Base-by-base conservation (phyloP, 805 yeast species). In the Jamesozyma jinghongensis region DNA sequence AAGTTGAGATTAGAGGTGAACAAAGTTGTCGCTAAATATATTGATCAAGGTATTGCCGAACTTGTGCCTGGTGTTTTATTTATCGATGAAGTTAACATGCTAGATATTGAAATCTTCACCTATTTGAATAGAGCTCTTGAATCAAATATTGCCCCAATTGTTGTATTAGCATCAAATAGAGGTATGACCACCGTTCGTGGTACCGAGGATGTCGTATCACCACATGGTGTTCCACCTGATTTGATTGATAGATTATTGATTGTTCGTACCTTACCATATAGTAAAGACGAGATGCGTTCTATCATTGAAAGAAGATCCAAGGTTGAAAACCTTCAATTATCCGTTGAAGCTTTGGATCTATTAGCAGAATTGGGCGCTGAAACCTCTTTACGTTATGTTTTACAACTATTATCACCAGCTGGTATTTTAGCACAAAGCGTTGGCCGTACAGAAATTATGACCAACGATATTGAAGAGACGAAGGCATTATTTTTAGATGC, bases 41-140 rank as follows among this genome's bases (percentile, higher is more conserved):
- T 90, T 44, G 96, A 90, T 63, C 97, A 92, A 68, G 98, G 98
- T 45, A 85, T 90, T 40, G 99, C 99, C 11, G 97, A 90, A 66
- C 73, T 92, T 37, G 85, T 92, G 43, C 99, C 99, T 1, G 99
- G 99, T 55, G 99, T 92, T 19, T 70, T 92, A 53, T 92, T 92
- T 65, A 92, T 92, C 53, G 99, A 92, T 66, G 99, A 92, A 68
- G 97, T 88, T 34, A 94, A 92, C 68, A 92, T 92, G 98, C 73
- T 92, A 54, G 98, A 92, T 61, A 81, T 92, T 48, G 99, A 92
- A 70, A 85, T 94, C 61, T 92, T 92, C 69, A 85, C 98, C 11
- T 92, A 85, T 62, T 70, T 92, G 56, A 92, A 92, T 70, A 75
- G 94, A 49, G 97, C 97, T 8, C 71, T 92, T 48, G 98, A 92